These are phyloP conservation scores for Lolium rigidum DNA, from an alignment of 176 grass and related monocot genomes.

Conservation along the genomic window DNA sequence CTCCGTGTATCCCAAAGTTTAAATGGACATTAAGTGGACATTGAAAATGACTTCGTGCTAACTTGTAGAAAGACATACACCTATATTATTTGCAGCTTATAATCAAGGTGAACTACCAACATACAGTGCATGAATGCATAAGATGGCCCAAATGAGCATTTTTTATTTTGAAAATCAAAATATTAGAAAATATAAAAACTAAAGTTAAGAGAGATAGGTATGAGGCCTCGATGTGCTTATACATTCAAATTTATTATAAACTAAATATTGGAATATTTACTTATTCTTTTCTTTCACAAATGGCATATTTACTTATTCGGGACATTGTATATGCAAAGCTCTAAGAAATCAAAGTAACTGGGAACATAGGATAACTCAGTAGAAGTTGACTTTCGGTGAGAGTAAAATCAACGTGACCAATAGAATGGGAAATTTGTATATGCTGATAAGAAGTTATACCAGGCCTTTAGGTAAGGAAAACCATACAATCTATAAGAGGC, in stretches of 20 bases:
- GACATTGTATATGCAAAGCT: not conserved
- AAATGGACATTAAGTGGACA: not conserved
- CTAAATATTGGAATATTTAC: too few species aligned
- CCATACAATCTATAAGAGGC: too few species aligned
- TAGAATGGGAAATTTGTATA: not conserved
- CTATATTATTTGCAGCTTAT: not conserved
- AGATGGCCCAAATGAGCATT: not conserved
- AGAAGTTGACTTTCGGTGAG: not conserved
- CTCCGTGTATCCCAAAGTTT: not conserved
- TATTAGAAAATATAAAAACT: not conserved
- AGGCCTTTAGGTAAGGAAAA: not conserved
- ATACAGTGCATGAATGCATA: not conserved
- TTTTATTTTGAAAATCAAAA: not conserved
- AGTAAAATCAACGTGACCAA: not conserved
- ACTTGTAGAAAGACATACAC: not conserved
- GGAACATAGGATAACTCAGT: not conserved
- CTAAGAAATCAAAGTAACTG: not conserved
- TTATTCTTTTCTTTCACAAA: not conserved
- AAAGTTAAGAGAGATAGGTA: not conserved
- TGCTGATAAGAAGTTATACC: not conserved
- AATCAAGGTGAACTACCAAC: not conserved
- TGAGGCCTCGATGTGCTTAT: not conserved
- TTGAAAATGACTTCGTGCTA: not conserved
- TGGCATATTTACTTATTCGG: not conserved
- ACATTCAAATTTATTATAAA: not conserved